Evolutionary conservation across 108 stramenopile species (phyloP), one percentile per base, ranked within the genome.

Genomic region (Asterionellopsis glacialis): DNA sequence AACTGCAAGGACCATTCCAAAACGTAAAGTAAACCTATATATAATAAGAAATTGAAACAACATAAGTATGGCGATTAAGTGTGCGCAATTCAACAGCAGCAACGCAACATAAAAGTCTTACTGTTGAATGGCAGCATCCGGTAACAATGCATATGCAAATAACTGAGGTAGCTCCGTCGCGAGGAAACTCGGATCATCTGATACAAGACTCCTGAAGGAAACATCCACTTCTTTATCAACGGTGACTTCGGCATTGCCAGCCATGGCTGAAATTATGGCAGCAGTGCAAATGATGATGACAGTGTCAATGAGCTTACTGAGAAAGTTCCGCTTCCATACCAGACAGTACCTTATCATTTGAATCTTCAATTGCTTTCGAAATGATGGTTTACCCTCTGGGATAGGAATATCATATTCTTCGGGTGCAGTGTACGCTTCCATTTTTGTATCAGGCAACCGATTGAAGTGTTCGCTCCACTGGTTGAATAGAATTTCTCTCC

Each of bases 1-100:
- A 41, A 79, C 73, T n/a, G 48, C 51, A 1, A 67, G 47, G 44
- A 79, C 65, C 16, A 75, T 12, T 3, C 74, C 73, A 42, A 75
- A 50, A 45, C 68, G 70, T 41, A 72, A 42, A 39, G 66, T 51
- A 64, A 59, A 79, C 42, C 60, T 55, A 33, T 33, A 7, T 2
- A 33, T 5, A 33, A 33, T 33, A 33, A 33, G 7, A 5, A 7
- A 7, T 33, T 5, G 7, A 33, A 2, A 33, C 7, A 33, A 33
- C n/a, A n/a, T n/a, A n/a, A n/a, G n/a, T n/a, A n/a, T n/a, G n/a
- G n/a, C n/a, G n/a, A n/a, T n/a, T n/a, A n/a, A n/a, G n/a, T n/a
- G n/a, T n/a, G n/a, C n/a, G n/a, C n/a, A n/a, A n/a, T n/a, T n/a
- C n/a, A n/a, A n/a, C n/a, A 33, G 33, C 2, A 2, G 33, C 5